Conservation (phyloP, 306 rosid genomes). For the Quercus agrifolia region DNA sequence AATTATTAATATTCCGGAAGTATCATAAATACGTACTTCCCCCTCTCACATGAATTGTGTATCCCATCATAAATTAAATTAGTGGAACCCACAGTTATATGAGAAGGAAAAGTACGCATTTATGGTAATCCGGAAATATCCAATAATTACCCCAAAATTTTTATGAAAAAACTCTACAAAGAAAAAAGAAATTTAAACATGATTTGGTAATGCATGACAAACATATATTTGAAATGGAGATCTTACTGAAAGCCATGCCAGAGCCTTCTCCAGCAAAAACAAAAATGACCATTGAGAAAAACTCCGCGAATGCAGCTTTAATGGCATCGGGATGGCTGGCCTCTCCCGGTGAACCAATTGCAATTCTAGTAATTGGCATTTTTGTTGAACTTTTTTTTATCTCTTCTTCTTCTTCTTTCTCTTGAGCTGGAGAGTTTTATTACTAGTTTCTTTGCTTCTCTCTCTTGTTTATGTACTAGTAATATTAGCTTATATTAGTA, state of each 20-base stretch:
- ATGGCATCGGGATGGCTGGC: slow-evolving; percentile 76
- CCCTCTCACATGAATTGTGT: too few relatives aligned
- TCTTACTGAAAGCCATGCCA: slow-evolving; percentile 69
- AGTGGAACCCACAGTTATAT: too few relatives aligned
- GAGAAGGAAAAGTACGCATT: too few relatives aligned
- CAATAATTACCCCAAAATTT: too few relatives aligned
- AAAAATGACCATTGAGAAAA: slow-evolving; percentile 73
- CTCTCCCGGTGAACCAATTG: slow-evolving; percentile 66
- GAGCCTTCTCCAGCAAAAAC: slow-evolving; percentile 90
- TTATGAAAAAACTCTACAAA: too few relatives aligned
- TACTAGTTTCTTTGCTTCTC: slow-evolving; percentile 5
- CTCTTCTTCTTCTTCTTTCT: neutral
- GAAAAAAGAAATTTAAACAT: too few relatives aligned
- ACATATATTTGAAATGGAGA: neutral
- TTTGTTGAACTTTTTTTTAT: neutral
- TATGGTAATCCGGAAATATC: too few relatives aligned
- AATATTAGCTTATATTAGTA: neutral
- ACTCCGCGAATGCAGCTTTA: slow-evolving; percentile 67
- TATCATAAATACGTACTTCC: too few relatives aligned
- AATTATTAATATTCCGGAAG: too few relatives aligned
- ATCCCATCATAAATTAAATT: too few relatives aligned
- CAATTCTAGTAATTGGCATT: slow-evolving; percentile 57
- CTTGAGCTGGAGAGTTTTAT: neutral
- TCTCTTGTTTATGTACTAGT: too few relatives aligned
- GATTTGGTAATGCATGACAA: neutral